Evolutionary conservation across 345 rosid species (phyloP).

Genomic region (Laguncularia racemosa): DNA sequence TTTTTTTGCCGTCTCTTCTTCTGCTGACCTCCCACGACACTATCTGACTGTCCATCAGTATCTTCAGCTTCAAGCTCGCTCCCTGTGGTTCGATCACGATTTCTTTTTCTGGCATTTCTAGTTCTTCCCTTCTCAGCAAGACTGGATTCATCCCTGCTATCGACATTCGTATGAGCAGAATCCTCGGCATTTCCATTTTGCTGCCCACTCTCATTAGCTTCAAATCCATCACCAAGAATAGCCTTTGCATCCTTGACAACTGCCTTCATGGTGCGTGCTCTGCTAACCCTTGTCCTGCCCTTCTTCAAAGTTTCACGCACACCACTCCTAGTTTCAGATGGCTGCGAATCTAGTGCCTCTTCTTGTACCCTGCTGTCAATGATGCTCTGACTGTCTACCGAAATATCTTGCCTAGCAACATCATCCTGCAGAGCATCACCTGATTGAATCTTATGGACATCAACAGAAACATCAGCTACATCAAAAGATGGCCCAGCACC

Average conservation of each 20-base stretch:
- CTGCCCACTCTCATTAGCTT: conserved; percentile 32
- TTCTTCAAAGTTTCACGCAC: conserved; percentile 30
- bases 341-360: conserved; percentile 38
- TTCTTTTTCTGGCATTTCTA: conserved; percentile 59
- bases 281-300: conserved; percentile 45
- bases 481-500: conserved; percentile 39
- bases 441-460: conserved; percentile 34
- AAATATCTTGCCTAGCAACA: conserved; percentile 34
- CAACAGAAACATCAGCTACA: conserved; percentile 29
- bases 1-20: conserved; percentile 62
- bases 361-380: conserved; percentile 36
- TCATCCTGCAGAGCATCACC: conserved; percentile 29
- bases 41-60: conserved; percentile 65
- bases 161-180: conserved; percentile 34
- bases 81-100: conserved; percentile 30
- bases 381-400: conserved; percentile 46
- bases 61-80: conserved; percentile 57
- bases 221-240: conserved; percentile 51
- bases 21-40: conserved; percentile 44
- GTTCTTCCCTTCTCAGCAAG: conserved; percentile 38
- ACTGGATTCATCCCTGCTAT: conserved; percentile 48
- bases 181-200: conserved; percentile 41
- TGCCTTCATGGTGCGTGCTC: conserved; percentile 69
- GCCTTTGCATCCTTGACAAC: conserved; percentile 73
- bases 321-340: conserved; percentile 39